Evolutionary conservation across 2,329 filamentous ascomycete genomes (phyloP), one percentile per base, ranked within the genome.

Genomic region (Teratosphaeria destructans): DNA sequence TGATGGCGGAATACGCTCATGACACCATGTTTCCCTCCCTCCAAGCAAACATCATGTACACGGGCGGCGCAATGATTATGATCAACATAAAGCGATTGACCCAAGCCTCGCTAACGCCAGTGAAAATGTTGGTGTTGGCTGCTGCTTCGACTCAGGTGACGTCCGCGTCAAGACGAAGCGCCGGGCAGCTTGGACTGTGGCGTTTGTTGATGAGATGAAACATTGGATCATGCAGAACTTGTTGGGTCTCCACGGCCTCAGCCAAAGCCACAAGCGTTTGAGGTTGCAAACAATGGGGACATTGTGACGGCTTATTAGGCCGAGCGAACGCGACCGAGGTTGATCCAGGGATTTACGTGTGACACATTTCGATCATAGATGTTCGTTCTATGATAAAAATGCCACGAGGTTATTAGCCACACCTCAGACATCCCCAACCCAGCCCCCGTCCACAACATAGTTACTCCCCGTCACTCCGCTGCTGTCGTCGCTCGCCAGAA

Each of bases 381-480:
- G 35, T 14, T 6, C 35, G 35, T 14, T 6, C 35, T 39, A 11
- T 39, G 23, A 23, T 23, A 32, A 32, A 32, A 7, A 43, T 43
- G 37, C 37, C 37, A 43, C 37, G 2, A 14, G 16, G 11, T 14
- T n/a, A 43, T 14, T n/a, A 43, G 16, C 5, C 16, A n/a, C 12
- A 19, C 43, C 10, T 54, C 34, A 54, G 7, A n/a, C 14, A 63
- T 70, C 68, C 3, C 60, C 54, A 19, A 69, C 64, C 68, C 67
- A 70, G 10, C 68, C 68, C 3, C 68, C 68, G 65, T 71, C 68
- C 56, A 69, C 67, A 32, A 70, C 66, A 66, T 71, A 71, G 56
- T 59, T 65, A 26, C 64, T 66, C n/a, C 68, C 68, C 19, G 68
- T 70, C 26, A 71, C 64, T 14, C 64, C 69, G 57, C 67, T 68